Evolutionary conservation across 129 eudicot species (phyloP), one percentile per base, ranked within the genome.

Genomic region (Flaveria bidentis): DNA sequence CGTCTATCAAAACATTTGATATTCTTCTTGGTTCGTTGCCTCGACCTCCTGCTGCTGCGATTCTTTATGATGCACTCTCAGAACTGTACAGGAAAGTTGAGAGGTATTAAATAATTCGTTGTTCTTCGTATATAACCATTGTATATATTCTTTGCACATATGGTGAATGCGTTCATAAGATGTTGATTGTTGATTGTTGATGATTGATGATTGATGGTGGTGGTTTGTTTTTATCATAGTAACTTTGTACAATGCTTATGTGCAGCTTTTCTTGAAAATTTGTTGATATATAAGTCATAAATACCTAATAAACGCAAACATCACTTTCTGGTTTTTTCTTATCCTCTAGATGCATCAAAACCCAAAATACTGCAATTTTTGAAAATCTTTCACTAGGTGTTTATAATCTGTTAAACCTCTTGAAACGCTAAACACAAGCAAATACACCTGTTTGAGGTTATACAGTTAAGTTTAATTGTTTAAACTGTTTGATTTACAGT

Each of bases 21-120:
- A 86, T 88, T 70, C 90, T 88, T 85, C 88, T 88, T 28, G 94
- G 94, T 55, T 45, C 80, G 41, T 79, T 88, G 72, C 88, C 90
- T 20, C 73, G 84, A 71, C 94, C 94, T 51, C 94, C 94, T 66
- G 94, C 94, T 41, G 94, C 91, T 69, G 76, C 85, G 36, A 77
- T 86, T 76, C 94, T 86, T 63, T 88, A 88, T 28, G 75, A 84
- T 26, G 94, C 91, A 16, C 83, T 88, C 73, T 82, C 94, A 64
- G 84, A 86, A 76, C 63, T 88, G 85, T 88, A 84, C 61, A 82
- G 80, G 76, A 84, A 82, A 80, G 76, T 70, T 56, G 81, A 79
- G 28, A 52, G 76, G 53, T 18, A 42, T 44, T 73, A 74, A 77
- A 85, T 69, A 25, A 47, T 11, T 68, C 13, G 23, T 69, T 39